Evolutionary conservation across 257 asterid species (phyloP), one percentile per base, ranked within the genome.

Genomic region (Coffea eugenioides): DNA sequence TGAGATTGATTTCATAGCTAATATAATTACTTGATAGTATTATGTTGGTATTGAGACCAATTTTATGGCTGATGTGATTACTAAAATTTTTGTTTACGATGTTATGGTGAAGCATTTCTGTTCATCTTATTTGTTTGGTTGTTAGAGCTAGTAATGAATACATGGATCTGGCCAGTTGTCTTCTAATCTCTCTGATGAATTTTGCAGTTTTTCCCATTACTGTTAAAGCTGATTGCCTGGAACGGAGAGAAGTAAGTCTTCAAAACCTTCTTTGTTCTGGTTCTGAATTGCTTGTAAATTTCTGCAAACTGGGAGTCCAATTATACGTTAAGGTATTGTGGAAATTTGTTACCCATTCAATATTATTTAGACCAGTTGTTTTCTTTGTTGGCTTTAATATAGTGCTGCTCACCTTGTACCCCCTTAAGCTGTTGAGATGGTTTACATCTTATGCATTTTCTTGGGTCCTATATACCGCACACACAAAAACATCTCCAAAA

Each of bases 141-240:
- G 57, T 25, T 48, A 67, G 69, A 66, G 34, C 52, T 45, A 61
- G 69, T 67, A 36, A 20, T 51, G 14, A 34, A 43, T 34, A 43
- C 69, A n/a, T 41, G 20, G 56, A 14, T 78, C 25, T 76, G 31
- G 78, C 71, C 34, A 68, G 15, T 43, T 78, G 72, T 65, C 71
- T 52, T 80, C 84, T 86, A 71, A 87, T 82, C 75, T 89, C 67
- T 73, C 71, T 83, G 75, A 78, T 71, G 52, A 77, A 79, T 81
- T 31, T 61, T 86, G 94, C 96, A 95, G 97, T 93, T 90, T 88
- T 95, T 95, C 88, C 99, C 98, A 1, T 87, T 95, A 78, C 68
- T 93, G 87, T 91, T 95, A 86, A 95, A 95, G 90, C 85, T 95
- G 87, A 88, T 95, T 84, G 98, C 99, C 70, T 95, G 98, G 98